phyloP scores from a whole-genome alignment of 768 basidiomycete genomes.

The Russula emetica region DNA sequence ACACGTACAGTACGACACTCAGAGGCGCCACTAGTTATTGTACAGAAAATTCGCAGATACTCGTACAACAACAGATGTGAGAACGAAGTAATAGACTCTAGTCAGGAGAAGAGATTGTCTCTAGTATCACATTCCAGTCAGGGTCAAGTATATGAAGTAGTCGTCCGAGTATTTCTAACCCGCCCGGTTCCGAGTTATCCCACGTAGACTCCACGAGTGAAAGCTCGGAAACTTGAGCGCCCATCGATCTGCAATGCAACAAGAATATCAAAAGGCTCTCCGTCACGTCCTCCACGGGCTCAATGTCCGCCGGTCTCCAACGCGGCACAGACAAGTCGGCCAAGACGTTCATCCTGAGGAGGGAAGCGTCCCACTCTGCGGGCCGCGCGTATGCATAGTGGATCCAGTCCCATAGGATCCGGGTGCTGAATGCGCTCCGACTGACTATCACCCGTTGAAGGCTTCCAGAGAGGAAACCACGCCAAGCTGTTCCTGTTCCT shows the following conservation, averaged over 20 bases:
- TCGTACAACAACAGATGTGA: background rate
- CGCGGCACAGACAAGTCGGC: background rate
- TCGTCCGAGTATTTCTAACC: background rate
- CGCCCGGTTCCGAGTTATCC: constrained; percentile 12
- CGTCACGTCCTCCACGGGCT: constrained; percentile 4
- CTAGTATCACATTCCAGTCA: background rate
- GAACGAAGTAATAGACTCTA: background rate
- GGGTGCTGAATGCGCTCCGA: constrained; percentile 7
- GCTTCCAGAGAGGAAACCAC: background rate
- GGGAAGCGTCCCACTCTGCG: background rate
- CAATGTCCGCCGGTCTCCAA: constrained; percentile 4
- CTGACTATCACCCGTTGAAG: constrained; percentile 2
- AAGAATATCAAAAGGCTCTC: constrained; percentile 8
- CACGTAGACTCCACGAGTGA: background rate
- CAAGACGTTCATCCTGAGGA: constrained; percentile 1
- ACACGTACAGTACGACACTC: background rate
- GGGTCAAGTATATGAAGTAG: constrained; percentile 12
- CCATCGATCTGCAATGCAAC: constrained; percentile 3
- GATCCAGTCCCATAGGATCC: constrained; percentile 12
- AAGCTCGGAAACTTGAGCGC: background rate
- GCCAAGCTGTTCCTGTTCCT: background rate
- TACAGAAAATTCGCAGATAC: background rate
- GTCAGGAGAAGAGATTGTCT: background rate
- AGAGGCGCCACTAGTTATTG: background rate
- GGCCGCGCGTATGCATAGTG: constrained; percentile 3